Percentiles rank a stretch among this genome's conserved stretches.
Evolutionary conservation across 176 grass and related monocot genomes (phyloP).

Genomic region (Lolium multiflorum): DNA sequence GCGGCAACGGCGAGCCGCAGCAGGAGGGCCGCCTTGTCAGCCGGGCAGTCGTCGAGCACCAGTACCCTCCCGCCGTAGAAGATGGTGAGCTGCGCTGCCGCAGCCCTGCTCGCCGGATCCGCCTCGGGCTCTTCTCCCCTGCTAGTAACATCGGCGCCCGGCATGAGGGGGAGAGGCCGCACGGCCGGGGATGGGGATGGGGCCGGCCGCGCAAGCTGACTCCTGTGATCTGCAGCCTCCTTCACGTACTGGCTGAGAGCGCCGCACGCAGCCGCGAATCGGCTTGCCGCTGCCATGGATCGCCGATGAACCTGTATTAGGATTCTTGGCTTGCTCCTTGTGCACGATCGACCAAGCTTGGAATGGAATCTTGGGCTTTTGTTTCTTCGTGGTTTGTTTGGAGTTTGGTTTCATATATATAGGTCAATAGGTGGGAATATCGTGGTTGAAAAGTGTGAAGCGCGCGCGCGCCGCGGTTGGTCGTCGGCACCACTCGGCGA

Average conservation of each 20-base stretch:
- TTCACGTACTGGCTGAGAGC: conserved; percentile 62
- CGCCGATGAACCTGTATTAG: neutral
- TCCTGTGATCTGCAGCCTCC: conserved; percentile 39
- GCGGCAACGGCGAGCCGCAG: conserved; percentile 42
- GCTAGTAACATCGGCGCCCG: conserved; percentile 38
- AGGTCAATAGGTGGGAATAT: neutral
- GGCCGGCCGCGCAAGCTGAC: neutral
- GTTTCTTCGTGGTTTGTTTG: neutral
- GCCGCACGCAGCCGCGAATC: conserved; percentile 57
- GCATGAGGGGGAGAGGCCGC: conserved; percentile 40
- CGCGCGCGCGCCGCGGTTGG: neutral
- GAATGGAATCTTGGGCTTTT: neutral
- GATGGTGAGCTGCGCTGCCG: conserved; percentile 48
- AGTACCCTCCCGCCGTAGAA: conserved; percentile 65
- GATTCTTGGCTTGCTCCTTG: neutral
- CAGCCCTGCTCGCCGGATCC: neutral
- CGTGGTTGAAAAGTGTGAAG: neutral
- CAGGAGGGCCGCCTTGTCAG: conserved; percentile 56
- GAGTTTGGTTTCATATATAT: neutral
- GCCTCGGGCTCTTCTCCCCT: neutral
- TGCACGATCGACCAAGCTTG: neutral
- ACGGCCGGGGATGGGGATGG: too few relatives aligned
- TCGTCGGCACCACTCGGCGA: neutral
- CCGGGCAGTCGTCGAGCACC: conserved; percentile 64
- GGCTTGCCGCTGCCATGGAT: conserved; percentile 26